Evolutionary conservation across 495 filamentous ascomycete species (phyloP).

Genomic region (Neurospora intermedia): DNA sequence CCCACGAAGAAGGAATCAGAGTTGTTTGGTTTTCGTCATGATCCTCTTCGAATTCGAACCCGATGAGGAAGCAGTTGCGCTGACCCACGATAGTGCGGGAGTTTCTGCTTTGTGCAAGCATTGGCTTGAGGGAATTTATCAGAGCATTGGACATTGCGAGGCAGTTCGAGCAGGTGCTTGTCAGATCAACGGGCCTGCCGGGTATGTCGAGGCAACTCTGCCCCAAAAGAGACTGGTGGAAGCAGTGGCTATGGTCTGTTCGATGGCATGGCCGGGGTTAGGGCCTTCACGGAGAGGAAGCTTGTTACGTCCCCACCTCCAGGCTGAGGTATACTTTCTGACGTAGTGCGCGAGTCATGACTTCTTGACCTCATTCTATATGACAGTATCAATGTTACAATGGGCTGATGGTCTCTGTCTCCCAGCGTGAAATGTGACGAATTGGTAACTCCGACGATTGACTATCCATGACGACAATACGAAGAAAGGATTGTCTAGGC

Average conservation of each 20-base stretch:
- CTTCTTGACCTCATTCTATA: not conserved
- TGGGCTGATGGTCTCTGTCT: not conserved
- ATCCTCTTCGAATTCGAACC: conserved; percentile 16
- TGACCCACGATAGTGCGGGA: conserved; percentile 24
- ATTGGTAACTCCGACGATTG: not conserved
- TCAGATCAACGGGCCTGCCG: conserved; percentile 27
- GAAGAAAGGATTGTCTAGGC: not conserved
- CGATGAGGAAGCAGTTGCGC: conserved; percentile 22
- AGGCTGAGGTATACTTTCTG: conserved; percentile 18
- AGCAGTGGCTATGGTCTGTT: conserved; percentile 29
- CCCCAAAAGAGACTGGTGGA: conserved; percentile 24
- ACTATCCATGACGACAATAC: not conserved
- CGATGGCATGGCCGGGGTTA: conserved; percentile 22
- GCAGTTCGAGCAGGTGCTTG: conserved; percentile 19
- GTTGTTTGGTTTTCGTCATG: too few species aligned
- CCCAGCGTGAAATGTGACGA: not conserved
- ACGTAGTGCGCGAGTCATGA: not conserved
- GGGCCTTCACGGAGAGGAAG: conserved; percentile 24
- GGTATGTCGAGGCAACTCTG: conserved; percentile 24
- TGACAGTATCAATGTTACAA: not conserved
- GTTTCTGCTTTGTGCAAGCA: conserved; percentile 24
- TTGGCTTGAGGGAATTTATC: conserved; percentile 23
- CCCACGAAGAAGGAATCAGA: too few species aligned
- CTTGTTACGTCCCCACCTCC: conserved; percentile 19
- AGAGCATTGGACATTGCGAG: conserved; percentile 21